Base-by-base conservation (phyloP, 495 filamentous ascomycete genomes). In the Aspergillus ellipticus region DNA sequence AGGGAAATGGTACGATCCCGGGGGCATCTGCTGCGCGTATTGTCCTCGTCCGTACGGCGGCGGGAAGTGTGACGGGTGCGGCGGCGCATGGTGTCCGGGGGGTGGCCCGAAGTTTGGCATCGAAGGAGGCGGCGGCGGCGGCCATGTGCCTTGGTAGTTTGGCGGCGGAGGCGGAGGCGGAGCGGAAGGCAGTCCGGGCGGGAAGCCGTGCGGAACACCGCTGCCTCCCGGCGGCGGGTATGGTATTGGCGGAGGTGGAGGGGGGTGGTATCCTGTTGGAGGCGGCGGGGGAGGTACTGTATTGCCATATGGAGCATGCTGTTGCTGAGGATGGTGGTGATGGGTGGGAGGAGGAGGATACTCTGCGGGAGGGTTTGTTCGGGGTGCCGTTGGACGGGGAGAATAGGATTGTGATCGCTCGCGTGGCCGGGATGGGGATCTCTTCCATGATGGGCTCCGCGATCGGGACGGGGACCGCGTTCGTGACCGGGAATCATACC, bases 361-460 rank as follows among this genome's bases (percentile, higher is more conserved):
- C 24, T 26, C 43, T 9, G 45, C 21, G 20, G 43, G 35, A 39
- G 65, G 47, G 53, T 72, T 56, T 53, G 62, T 61, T 63, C 64
- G 63, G 9, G 62, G 56, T 22, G 67, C 59, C 4, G 68, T 57
- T 39, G 58, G 63, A 8, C 56, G 70, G 9, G 76, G 76, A 11
- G 78, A 79, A 56, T 78, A 81, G 33, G 84, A 81, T 42, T 66
- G 72, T 22, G 79, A 79, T 11, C 68, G 68, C 0, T 70, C 71
- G 26, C 56, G 65, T 19, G 78, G 19, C 19, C 21, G n/a, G 41
- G 41, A 43, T 20, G 41, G 7, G 41, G 24, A 78, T 37, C 62
- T 68, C 39, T 48, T 43, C 51, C 50, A 51, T 21, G 62, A 64
- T 21, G 53, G 55, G 42, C 57, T 64, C 37, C 53, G 61, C 7